Evolutionary conservation across 2,329 filamentous ascomycete species (phyloP), one percentile per base, ranked within the genome.

Genomic region (Colletotrichum musicola): DNA sequence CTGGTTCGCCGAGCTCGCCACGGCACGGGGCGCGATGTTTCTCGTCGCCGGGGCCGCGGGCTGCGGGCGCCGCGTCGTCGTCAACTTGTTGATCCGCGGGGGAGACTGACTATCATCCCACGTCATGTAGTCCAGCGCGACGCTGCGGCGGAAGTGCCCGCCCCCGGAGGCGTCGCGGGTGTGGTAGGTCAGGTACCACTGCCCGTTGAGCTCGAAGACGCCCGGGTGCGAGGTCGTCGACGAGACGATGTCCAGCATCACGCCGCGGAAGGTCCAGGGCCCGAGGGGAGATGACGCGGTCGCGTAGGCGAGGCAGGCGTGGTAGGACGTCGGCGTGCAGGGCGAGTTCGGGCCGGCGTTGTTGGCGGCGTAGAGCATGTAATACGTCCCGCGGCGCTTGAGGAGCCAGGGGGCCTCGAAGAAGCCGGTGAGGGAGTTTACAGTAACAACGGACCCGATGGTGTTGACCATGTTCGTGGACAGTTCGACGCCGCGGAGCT

Each of bases 391-490:
- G 1, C 71, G 73, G 0, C 76, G 73, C 70, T 79, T 79, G 56
- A 78, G 77, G 1, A 81, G 68, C 80, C 80, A 81, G 0, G 80
- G 76, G 0, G 78, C 80, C 55, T 81, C 79, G 50, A 81, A 81
- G 61, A 76, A 81, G 0, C 77, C 78, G 0, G 72, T 77, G 9
- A 81, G 68, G 10, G 68, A 71, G 40, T 56, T 62, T 22, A 79
- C 74, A 20, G 69, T 62, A 7, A 73, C 68, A 44, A 74, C 64
- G 20, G 55, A 55, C 42, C 72, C 71, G 49, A 73, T 72, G 54
- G 77, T 72, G 9, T 78, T 81, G 14, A 75, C 71, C 80, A 82
- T 82, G 46, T 81, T 79, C 1, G 72, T 72, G 1, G 62, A 46
- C 6, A 82, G 72, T 62, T 81, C 75, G 18, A 75, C 77, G 5